phyloP scores from a whole-genome alignment of 1,284 basidiomycete species.

The Neotropicomus parvogracilis region DNA sequence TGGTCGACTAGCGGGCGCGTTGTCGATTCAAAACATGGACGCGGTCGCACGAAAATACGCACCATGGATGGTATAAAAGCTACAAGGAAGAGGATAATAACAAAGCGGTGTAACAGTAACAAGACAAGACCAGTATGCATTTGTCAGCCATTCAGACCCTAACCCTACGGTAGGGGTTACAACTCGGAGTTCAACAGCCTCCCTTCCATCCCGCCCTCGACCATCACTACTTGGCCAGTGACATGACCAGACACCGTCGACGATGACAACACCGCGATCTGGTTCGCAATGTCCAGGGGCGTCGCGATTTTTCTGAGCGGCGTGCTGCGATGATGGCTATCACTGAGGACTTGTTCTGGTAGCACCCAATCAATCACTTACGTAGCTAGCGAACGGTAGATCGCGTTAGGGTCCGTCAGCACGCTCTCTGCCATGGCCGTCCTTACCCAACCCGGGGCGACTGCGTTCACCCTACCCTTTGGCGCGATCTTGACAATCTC shows the following conservation, averaged over 20 bases:
- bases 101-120: too few relatives aligned
- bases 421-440: slow-evolving; percentile 57
- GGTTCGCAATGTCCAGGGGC: slow-evolving; percentile 61
- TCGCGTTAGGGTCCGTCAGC: slow-evolving; percentile 42
- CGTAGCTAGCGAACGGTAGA: slow-evolving; percentile 62
- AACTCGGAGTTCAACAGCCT: slow-evolving; percentile 38
- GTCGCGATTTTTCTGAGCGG: slow-evolving; percentile 69
- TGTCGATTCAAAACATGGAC: background rate
- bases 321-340: slow-evolving; percentile 39
- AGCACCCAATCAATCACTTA: slow-evolving; percentile 33
- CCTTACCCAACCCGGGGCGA: slow-evolving; percentile 70
- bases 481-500: slow-evolving; percentile 77
- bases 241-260: slow-evolving; percentile 65
- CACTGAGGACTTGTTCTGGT: too few relatives aligned
- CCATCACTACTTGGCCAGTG: slow-evolving; percentile 66
- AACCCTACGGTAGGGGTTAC: slow-evolving; percentile 17
- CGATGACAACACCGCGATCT: slow-evolving; percentile 63
- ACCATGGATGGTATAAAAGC: slow-evolving; percentile 20
- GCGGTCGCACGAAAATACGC: background rate
- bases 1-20: slow-evolving; percentile 64
- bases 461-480: slow-evolving; percentile 63
- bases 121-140: too few relatives aligned
- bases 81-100: background rate
- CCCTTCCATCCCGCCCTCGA: slow-evolving; percentile 79
- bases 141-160: slow-evolving; percentile 25